Conservation (phyloP, 495 filamentous ascomycete species). For the Penicillium paradoxum region DNA sequence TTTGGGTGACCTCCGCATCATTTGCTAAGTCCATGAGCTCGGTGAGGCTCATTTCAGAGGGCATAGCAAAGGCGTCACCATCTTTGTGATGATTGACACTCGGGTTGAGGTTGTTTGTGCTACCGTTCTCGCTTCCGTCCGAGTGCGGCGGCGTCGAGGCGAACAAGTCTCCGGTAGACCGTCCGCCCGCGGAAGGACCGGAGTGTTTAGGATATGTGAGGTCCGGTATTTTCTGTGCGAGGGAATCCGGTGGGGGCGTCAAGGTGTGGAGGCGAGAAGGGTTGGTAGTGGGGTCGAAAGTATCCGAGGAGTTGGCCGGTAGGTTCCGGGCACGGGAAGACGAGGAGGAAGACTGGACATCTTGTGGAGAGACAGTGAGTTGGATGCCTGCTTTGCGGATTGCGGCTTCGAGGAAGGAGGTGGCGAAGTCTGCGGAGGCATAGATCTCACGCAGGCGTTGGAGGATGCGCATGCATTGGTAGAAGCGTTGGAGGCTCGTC, state of each 20-base stretch:
- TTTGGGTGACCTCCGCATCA: conserved; percentile 46
- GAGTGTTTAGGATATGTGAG: conserved; percentile 35
- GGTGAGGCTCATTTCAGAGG: conserved; percentile 38
- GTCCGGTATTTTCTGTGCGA: conserved; percentile 42
- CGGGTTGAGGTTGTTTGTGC: conserved; percentile 40
- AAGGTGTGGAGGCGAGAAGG: conserved; percentile 30
- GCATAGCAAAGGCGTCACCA: conserved; percentile 31
- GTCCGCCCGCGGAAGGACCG: conserved; percentile 14
- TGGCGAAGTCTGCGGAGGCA: conserved; percentile 80
- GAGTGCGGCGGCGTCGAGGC: conserved; percentile 43
- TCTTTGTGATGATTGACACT: conserved; percentile 17
- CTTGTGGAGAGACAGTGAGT: conserved; percentile 39
- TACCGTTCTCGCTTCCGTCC: conserved; percentile 43
- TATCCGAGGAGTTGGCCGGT: conserved; percentile 9
- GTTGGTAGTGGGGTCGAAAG: conserved; percentile 13
- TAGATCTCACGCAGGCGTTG: conserved; percentile 77
- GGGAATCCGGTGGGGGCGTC: conserved; percentile 43
- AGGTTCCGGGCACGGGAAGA: conserved; percentile 6
- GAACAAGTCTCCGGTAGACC: conserved; percentile 24
- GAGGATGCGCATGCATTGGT: conserved; percentile 81
- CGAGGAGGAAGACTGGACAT: conserved; percentile 26
- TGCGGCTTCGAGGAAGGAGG: conserved; percentile 77
- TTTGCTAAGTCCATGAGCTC: conserved; percentile 46
- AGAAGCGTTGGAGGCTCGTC: conserved; percentile 68
- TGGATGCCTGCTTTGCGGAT: conserved; percentile 73